phyloP scores from a whole-genome alignment of 805 yeast species.

The Ogataea thermomethanolica region DNA sequence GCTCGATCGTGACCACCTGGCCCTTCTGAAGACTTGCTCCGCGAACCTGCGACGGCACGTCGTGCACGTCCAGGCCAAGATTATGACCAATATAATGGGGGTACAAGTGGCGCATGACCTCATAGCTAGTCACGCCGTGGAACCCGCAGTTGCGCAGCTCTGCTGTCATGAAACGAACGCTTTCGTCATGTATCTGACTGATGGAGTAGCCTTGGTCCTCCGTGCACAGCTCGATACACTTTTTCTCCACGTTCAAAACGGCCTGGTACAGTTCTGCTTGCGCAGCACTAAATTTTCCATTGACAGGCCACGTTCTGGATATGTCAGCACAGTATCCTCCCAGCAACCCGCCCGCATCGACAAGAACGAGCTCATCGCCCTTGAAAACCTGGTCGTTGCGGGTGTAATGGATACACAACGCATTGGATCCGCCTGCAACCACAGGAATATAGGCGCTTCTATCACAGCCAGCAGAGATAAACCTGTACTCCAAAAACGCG shows the following conservation, averaged over 20 bases:
- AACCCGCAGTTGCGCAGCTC: constrained; percentile 78
- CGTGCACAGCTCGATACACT: constrained; percentile 69
- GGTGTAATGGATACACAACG: constrained; percentile 90
- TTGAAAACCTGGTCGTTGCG: constrained; percentile 81
- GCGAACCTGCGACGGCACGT: constrained; percentile 63
- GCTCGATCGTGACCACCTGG: constrained; percentile 92
- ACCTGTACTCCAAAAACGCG: constrained; percentile 76
- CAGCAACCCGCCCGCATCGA: constrained; percentile 90
- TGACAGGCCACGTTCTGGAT: constrained; percentile 93
- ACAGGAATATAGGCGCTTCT: constrained; percentile 91
- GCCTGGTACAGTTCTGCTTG: constrained; percentile 88
- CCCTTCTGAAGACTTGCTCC: constrained; percentile 52
- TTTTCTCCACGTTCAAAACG: constrained; percentile 76
- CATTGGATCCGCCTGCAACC: constrained; percentile 90
- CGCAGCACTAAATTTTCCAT: constrained; percentile 66
- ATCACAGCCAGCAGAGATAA: constrained; percentile 85
- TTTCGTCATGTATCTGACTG: constrained; percentile 70
- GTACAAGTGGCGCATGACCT: constrained; percentile 56
- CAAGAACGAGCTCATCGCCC: constrained; percentile 72
- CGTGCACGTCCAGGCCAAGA: constrained; percentile 89
- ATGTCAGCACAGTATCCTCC: constrained; percentile 97
- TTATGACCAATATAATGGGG: constrained; percentile 98
- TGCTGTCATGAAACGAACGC: constrained; percentile 53
- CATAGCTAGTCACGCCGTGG: constrained; percentile 44
- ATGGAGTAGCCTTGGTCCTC: constrained; percentile 51